Evolutionary conservation across 305 asterid species (phyloP), one percentile per base, ranked within the genome.

Genomic region (Stenogyne calaminthoides): DNA sequence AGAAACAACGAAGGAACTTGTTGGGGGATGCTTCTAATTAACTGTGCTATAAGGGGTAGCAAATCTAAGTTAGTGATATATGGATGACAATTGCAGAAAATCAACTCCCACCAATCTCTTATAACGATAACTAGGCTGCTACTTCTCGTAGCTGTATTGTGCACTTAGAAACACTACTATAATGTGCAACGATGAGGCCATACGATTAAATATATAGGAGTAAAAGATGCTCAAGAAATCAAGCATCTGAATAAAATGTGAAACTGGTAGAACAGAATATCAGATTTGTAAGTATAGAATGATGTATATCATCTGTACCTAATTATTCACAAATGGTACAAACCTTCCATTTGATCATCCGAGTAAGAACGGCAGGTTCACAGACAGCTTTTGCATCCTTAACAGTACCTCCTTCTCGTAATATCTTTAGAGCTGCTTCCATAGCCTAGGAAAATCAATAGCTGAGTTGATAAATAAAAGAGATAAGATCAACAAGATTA

Each of bases 371-470:
- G 54, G 84, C 93, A 76, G 97, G 93, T 76, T 80, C 88, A 66
- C 97, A 91, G 58, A 91, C 86, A 80, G 84, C 84, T 84, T 81
- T 88, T 65, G 93, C 97, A 76, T 91, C 95, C 80, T 87, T 85
- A 62, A 87, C 74, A 15, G 85, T 81, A 74, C 92, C 86, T 65
- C 93, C 97, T 70, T 78, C 84, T 36, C 82, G 84, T 82, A 91
- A 63, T 71, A 74, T 88, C 81, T 78, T 85, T 78, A 87, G 52
- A 51, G 95, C 95, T 57, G 87, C 86, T 68, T 60, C 85, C 67
- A 86, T 71, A 72, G 97, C 97, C 97, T 88, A 69, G 66, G 51
- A 69, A 70, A 63, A 77, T 62, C 79, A 29, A 70, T 57, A 22
- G 47, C 22, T 25, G 61, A 69, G 56, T 49, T 68, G 54, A 36